Base-by-base conservation (phyloP, 495 filamentous ascomycete genomes). In the Penicillium argentinense region DNA sequence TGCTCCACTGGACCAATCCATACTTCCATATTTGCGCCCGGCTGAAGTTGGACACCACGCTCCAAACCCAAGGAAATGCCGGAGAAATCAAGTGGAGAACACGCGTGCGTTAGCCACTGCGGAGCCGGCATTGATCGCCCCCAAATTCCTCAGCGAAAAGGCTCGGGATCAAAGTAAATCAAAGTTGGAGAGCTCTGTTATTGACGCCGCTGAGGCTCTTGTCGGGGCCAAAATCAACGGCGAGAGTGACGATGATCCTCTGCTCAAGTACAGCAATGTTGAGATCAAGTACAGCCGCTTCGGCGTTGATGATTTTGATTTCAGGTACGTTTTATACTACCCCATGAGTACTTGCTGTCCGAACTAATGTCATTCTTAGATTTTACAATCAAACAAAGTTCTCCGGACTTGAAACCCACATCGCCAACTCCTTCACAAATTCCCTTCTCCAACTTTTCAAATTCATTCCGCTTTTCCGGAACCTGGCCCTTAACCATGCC, bases 261-360 rank as follows among this genome's bases (percentile, higher is more conserved):
- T 93, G 2, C 75, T 85, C 2, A 86, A 90, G 66, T 98, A 96
- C 59, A 82, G 85, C 42, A 91, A 90, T 55, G 83, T 95, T 4
- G 89, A 97, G 64, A 97, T 97, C 64, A 96, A 96, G 58, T 96
- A 96, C 64, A 95, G 92, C 68, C 90, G 87, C 62, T 97, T 95
- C 69, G 92, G 93, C 9, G 89, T 99, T 2, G 90, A 96, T 57
- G 95, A 97, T 66, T 97, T 97, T 63, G 92, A 98, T 65, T 98
- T 98, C 71, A 82, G 83, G 87, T 96, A 68, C 64, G 81, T 37
- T 6, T 16, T 39, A 34, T 29, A 9, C 3, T 41, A n/a, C n/a
- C n/a, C n/a, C n/a, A n/a, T n/a, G n/a, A n/a, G n/a, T n/a, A n/a
- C n/a, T n/a, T n/a, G n/a, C n/a, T n/a, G n/a, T n/a, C n/a, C n/a